phyloP scores from a whole-genome alignment of 768 basidiomycete genomes.

The Chalciporus chontae region DNA sequence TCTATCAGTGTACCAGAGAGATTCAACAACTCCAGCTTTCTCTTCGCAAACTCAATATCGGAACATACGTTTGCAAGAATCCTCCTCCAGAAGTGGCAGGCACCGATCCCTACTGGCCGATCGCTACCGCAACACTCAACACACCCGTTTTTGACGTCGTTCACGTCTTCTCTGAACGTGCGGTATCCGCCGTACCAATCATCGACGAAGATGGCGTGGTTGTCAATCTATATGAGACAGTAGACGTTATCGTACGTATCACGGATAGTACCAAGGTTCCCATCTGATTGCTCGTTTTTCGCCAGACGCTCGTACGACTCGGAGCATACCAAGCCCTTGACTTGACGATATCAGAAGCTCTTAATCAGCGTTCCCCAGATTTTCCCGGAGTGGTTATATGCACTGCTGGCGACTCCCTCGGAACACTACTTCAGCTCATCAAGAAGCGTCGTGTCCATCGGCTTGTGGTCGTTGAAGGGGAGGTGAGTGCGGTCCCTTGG shows the following conservation, averaged over 20 bases:
- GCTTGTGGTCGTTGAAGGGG: constrained; percentile 92
- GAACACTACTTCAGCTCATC: constrained; percentile 85
- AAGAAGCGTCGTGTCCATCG: constrained; percentile 93
- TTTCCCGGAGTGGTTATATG: constrained; percentile 98
- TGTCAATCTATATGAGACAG: constrained; percentile 95
- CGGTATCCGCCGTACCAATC: constrained; percentile 96
- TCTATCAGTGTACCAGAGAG: constrained; percentile 74
- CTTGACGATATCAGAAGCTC: constrained; percentile 87
- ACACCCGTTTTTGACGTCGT: constrained; percentile 98
- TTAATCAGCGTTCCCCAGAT: constrained; percentile 88
- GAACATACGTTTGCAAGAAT: constrained; percentile 77
- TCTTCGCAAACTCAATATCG: constrained; percentile 85
- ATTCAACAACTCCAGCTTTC: constrained; percentile 76
- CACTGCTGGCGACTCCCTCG: constrained; percentile 87
- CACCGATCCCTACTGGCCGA: constrained; percentile 78
- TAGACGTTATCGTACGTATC: constrained; percentile 84
- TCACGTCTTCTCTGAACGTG: constrained; percentile 94
- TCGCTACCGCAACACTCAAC: constrained; percentile 85
- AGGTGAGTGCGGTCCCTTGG: constrained; percentile 42
- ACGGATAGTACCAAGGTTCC: not conserved
- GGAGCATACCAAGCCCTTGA: constrained; percentile 97
- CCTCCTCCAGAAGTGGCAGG: constrained; percentile 44
- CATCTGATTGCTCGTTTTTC: constrained; percentile 3
- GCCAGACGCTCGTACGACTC: constrained; percentile 86
- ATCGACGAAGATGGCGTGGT: constrained; percentile 90